A percentile compares a stretch with the other conserved stretches of the same genome.
phyloP scores from a whole-genome alignment of 495 filamentous ascomycete genomes.

The Thozetella sp. region DNA sequence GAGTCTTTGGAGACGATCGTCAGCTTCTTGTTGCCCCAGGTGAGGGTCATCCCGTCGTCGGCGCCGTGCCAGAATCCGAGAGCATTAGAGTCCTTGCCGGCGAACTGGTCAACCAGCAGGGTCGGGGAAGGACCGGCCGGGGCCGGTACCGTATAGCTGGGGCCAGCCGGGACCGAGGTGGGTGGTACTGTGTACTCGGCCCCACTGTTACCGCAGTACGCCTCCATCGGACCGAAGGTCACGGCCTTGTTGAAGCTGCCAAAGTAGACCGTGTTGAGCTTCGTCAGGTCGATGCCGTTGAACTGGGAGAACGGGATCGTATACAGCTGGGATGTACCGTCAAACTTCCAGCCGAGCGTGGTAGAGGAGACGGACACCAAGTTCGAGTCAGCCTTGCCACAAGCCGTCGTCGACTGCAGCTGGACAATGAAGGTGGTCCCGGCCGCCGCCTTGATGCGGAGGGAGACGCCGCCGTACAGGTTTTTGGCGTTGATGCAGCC shows the following conservation, averaged over 20 bases:
- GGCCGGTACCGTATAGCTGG: slow-evolving; percentile 43
- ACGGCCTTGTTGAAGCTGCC: slow-evolving; percentile 42
- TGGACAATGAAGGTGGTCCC: slow-evolving; percentile 57
- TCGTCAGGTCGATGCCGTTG: slow-evolving; percentile 50
- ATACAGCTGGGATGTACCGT: slow-evolving; percentile 63
- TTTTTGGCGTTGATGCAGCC: slow-evolving; percentile 54
- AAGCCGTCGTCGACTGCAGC: slow-evolving; percentile 18
- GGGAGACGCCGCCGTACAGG: slow-evolving; percentile 57
- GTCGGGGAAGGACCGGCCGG: slow-evolving; percentile 48
- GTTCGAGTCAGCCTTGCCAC: background rate
- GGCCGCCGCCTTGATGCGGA: slow-evolving; percentile 56
- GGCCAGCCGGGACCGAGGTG: slow-evolving; percentile 9
- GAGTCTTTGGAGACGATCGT: slow-evolving; percentile 66
- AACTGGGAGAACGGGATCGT: slow-evolving; percentile 58
- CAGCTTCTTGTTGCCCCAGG: slow-evolving; percentile 50
- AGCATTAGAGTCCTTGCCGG: slow-evolving; percentile 54
- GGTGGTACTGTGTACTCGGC: slow-evolving; percentile 51
- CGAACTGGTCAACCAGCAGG: slow-evolving; percentile 72
- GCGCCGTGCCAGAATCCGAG: slow-evolving; percentile 74
- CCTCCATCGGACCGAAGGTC: slow-evolving; percentile 57
- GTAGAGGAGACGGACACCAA: slow-evolving; percentile 13
- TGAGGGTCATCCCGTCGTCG: slow-evolving; percentile 56
- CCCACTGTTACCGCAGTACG: slow-evolving; percentile 59
- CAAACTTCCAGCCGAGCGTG: slow-evolving; percentile 61
- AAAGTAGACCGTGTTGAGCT: slow-evolving; percentile 55